Evolutionary conservation across 2,329 filamentous ascomycete species (phyloP), one percentile per base, ranked within the genome.

Genomic region (Cytospora schulzeri): DNA sequence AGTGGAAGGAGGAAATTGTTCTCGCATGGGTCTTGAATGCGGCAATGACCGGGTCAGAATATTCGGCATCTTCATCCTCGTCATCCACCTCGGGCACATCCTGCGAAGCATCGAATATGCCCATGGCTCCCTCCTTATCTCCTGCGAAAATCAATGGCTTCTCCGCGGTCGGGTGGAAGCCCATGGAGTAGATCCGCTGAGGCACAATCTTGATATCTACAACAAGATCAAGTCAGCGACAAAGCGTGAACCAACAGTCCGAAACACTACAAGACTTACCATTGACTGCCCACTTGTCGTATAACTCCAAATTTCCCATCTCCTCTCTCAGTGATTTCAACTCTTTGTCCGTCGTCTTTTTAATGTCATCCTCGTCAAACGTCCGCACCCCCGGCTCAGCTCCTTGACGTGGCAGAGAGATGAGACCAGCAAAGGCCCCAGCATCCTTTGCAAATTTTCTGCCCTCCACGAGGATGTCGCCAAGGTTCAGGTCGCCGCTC

Each of bases 131-230:
- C 69, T 96, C 85, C 74, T 99, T 99, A 72, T 99, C 95, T 14
- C 94, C 94, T 0, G 94, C 94, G 73, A 99, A 96, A 1, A 98
- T 84, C 3, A 99, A 81, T 0, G 93, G 88, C 71, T 98, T 98
- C 3, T 93, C 88, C 64, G 88, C 82, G 0, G 88, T 93, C 0
- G 95, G 95, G 71, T 99, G 95, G 70, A 99, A 94, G 0, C 89
- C 88, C 71, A 98, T 87, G 0, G 91, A 85, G 73, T 98, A 99
- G 17, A 96, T 85, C 60, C 94, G 81, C 70, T 97, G 92, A 0
- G 93, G 93, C 0, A 91, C 94, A 57, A 97, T 89, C 74, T 97
- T 98, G 71, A 97, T 95, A 60, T 91, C 91, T 92, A 69, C 1
- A 17, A 12, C 28, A n/a, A 11, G 45, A 31, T 22, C 17, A 51